Base-by-base conservation (phyloP, 345 rosid species). In the Toxicodendron radicans region DNA sequence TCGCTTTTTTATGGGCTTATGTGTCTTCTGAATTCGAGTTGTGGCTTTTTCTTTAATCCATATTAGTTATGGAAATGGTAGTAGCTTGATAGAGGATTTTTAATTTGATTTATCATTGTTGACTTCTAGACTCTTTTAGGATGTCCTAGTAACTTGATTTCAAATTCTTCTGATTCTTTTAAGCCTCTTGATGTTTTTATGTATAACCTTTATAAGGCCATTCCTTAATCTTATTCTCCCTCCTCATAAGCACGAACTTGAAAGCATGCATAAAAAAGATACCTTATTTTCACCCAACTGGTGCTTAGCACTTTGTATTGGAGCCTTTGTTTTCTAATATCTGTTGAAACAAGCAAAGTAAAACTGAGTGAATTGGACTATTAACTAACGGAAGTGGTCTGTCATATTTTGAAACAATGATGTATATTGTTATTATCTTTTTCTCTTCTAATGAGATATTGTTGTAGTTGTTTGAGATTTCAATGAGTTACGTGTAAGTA, bases 381-480 rank as follows among this genome's bases (percentile, higher is more conserved):
- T 43, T 7, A 7, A 18, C 57, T 52, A n/a, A 4, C 1, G 58
- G 64, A 41, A 11, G 3, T 43, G 56, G 7, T 1, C 60, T 5
- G 46, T 27, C 16, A 24, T 21, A 46, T 71, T 7, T 45, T n/a
- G 33, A 60, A 24, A n/a, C 10, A 43, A 16, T 58, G 56, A 27
- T 43, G 4, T 48, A 10, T 45, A 45, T 11, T 2, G 10, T 9
- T 16, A 21, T 17, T 70, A 3, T 62, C 45, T 57, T 10, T n/a
- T 59, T 35, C 10, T 48, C 16, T 46, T 71, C 58, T 18, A 46
- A 16, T n/a, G 45, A 11, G 11, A 60, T 71, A 30, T 60, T 3
- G 30, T 59, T 48, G 58, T 57, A 6, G 66, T 58, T 58, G 64
- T 24, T 61, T 45, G 45, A 17, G 74, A 58, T 71, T 43, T 58